Percentiles rank a stretch among this genome's conserved stretches.
These are phyloP conservation scores for Gyromitra esculenta DNA, from an alignment of 2,329 filamentous ascomycete species.

Conservation along the genomic window DNA sequence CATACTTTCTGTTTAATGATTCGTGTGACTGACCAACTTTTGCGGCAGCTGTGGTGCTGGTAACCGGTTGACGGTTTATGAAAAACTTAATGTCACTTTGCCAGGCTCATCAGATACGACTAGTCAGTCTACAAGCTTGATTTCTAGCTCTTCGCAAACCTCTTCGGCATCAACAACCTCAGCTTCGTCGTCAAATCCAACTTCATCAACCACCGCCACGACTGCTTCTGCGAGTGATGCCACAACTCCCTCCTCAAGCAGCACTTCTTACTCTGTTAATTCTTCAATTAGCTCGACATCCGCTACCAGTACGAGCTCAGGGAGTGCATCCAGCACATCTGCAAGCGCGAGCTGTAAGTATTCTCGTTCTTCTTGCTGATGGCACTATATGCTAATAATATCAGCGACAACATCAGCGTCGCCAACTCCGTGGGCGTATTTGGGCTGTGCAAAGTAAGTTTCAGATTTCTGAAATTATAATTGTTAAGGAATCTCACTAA, in stretches of 20 bases:
- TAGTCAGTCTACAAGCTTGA: slow-evolving; percentile 2
- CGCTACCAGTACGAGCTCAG: neutral
- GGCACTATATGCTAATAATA: slow-evolving; percentile 1
- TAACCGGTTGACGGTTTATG: slow-evolving; percentile 24
- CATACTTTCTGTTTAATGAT: neutral
- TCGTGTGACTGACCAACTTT: slow-evolving; percentile 1
- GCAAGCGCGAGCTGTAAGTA: slow-evolving; percentile 12
- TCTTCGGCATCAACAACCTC: slow-evolving; percentile 17
- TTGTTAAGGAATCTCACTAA: neutral
- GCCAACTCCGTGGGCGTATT: slow-evolving; percentile 31
- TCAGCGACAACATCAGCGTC: slow-evolving; percentile 20
- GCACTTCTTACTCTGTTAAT: neutral
- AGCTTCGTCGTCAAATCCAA: slow-evolving; percentile 8
- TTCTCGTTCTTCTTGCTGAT: neutral
- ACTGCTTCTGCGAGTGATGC: slow-evolving; percentile 22
- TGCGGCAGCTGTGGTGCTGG: slow-evolving; percentile 38
- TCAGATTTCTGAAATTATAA: too few relatives aligned
- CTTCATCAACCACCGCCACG: slow-evolving; percentile 5
- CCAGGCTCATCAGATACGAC: neutral
- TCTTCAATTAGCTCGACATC: neutral
- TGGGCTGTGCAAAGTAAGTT: slow-evolving; percentile 46
- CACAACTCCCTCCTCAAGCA: slow-evolving; percentile 5
- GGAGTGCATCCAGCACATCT: neutral
- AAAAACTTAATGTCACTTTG: slow-evolving; percentile 9
- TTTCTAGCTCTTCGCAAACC: slow-evolving; percentile 23